Percentiles rank a stretch among this genome's conserved stretches.
Evolutionary conservation across 768 basidiomycete genomes (phyloP).

Genomic region (Sarcodon sp.): DNA sequence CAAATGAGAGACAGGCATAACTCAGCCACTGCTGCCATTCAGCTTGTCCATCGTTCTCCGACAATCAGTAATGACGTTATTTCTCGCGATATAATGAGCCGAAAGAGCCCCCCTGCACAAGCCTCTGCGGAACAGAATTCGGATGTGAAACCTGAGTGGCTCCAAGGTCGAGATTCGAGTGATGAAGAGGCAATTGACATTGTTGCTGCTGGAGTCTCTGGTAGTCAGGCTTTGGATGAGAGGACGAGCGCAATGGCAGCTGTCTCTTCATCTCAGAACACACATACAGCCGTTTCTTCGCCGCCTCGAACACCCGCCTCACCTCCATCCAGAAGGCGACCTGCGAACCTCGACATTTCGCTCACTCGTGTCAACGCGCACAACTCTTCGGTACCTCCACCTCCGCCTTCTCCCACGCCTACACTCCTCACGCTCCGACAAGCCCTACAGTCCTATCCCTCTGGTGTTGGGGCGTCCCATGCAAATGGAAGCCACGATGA

Average conservation of each 20-base stretch:
- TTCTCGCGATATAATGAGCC: constrained; percentile 31
- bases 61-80: constrained; percentile 49
- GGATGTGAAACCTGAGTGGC: constrained; percentile 49
- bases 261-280: constrained; percentile 15
- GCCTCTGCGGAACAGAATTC: constrained; percentile 15
- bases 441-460: constrained; percentile 37
- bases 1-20: background rate
- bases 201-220: constrained; percentile 70
- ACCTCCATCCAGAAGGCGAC: constrained; percentile 29
- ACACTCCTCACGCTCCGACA: constrained; percentile 56
- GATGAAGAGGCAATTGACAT: constrained; percentile 83
- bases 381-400: constrained; percentile 17
- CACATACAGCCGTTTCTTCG: background rate
- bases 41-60: constrained; percentile 22
- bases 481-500: constrained; percentile 3
- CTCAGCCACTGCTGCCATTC: background rate
- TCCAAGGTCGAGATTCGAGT: constrained; percentile 40
- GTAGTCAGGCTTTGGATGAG: constrained; percentile 73
- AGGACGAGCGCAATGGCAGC: constrained; percentile 53
- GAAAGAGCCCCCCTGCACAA: constrained; percentile 17
- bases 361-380: constrained; percentile 19
- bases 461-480: background rate
- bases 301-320: constrained; percentile 4
- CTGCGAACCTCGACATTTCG: constrained; percentile 53
- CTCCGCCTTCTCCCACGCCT: constrained; percentile 43